phyloP scores from a whole-genome alignment of 805 yeast species.

The Wickerhamiella nectarea region DNA sequence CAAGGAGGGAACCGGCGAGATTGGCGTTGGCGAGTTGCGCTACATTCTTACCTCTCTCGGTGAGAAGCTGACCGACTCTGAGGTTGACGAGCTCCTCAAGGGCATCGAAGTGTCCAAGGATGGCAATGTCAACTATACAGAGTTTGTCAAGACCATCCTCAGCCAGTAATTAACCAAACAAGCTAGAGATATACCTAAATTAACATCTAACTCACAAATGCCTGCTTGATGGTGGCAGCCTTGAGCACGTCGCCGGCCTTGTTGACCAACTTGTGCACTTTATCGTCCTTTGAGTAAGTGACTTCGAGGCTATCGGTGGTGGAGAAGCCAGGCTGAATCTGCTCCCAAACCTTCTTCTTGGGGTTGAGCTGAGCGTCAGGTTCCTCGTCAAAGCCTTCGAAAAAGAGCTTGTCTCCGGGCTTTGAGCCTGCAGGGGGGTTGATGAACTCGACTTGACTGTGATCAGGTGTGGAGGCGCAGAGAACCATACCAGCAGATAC shows the following conservation, averaged over 20 bases:
- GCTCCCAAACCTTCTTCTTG: constrained; percentile 96
- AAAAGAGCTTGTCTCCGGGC: constrained; percentile 94
- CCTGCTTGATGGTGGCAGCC: constrained; percentile 57
- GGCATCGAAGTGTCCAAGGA: constrained; percentile 90
- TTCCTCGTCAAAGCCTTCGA: constrained; percentile 75
- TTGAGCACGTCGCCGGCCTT: constrained; percentile 66
- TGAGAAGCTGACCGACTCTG: constrained; percentile 77
- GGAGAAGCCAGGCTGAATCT: constrained; percentile 79
- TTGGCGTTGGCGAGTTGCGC: constrained; percentile 92
- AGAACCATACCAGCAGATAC: constrained; percentile 93
- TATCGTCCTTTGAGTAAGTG: constrained; percentile 57
- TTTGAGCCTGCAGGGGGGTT: constrained; percentile 86
- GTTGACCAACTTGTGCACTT: constrained; percentile 60
- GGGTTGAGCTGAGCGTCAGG: constrained; percentile 93
- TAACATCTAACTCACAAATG: constrained; percentile 37
- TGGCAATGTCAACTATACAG: constrained; percentile 84
- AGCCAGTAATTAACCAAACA: too few species aligned
- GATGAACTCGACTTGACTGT: constrained; percentile 69
- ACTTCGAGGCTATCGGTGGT: constrained; percentile 68
- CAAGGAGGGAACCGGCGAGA: constrained; percentile 87
- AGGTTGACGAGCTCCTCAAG: constrained; percentile 89
- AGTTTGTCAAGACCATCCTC: constrained; percentile 64
- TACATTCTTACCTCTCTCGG: constrained; percentile 93
- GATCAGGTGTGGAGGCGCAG: constrained; percentile 57
- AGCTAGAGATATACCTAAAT: too few species aligned